Base-by-base conservation (phyloP, 2,329 filamentous ascomycete species). In the Hypoxylon sp. region DNA sequence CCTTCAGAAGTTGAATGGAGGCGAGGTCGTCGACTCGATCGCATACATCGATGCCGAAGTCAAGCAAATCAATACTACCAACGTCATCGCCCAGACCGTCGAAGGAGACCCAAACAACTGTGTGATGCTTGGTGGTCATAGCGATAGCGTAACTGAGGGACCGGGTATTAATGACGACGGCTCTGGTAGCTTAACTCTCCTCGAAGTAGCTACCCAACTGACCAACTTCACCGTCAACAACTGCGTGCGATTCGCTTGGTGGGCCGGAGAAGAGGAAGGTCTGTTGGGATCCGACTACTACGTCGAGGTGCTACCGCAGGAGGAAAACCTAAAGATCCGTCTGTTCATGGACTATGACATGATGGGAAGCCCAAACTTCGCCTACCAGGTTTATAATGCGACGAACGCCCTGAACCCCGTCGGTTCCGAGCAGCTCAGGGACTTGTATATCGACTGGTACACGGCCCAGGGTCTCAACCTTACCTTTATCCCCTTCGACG, bases 161-260 rank as follows among this genome's bases (percentile, higher is more conserved):
- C 83, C 84, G 0, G 88, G 88, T 13, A 90, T 91, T 76, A 91
- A 91, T 68, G 88, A 91, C 61, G 87, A 91, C 63, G 88, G 88
- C 35, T 86, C 84, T 2, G 88, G 88, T 46, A 83, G 79, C 23
- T 63, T 84, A 45, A 79, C 81, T 0, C 72, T 87, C 4, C 77
- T 88, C 27, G 84, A 88, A 65, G 74, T 88, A 6, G 84, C 84
- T 1, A 78, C 75, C 2, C 82, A 84, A 58, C 72, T 87, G 47
- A 70, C 77, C 50, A 75, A 77, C 13, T 87, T 80, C 69, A 70
- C 69, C 23, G 82, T 86, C 61, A 81, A 81, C 67, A 87, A 87
- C 72, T 84, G 82, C 60, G 82, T 87, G 13, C 80, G 84, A 40
- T 87, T 88, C 51, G 83, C 80, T 2, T 88, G 84, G 83, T 88